Base-by-base conservation (phyloP, 805 yeast genomes). In the Citeromyces nyonsensis region DNA sequence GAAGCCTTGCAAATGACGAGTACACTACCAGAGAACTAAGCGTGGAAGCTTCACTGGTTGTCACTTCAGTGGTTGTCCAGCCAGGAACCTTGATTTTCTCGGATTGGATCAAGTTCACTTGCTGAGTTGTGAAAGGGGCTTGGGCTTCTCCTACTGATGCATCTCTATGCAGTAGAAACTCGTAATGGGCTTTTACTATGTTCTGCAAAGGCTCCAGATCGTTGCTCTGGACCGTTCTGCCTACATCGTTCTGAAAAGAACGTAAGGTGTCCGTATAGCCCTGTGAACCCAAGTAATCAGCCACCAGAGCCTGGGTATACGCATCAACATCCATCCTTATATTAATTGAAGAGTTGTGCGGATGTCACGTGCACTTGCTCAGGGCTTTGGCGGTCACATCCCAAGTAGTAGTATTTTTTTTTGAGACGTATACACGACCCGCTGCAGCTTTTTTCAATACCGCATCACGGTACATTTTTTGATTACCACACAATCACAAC, bases 201-300 rank as follows among this genome's bases (percentile, higher is more conserved):
- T 52, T 44, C 24, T 44, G 48, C 14, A 63, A 40, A 0, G 59
- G 40, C 37, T 59, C 66, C 15, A 51, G 59, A 1, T 41, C 20
- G 43, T 47, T 24, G 24, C 15, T 22, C 3, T 33, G 33, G 11
- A 61, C 47, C 4, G 57, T 51, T 28, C 37, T 48, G 8, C 69
- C 66, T 30, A 57, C 44, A 35, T 69, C 75, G 10, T 42, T 38
- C 39, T 72, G 66, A 31, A 76, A 67, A 3, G 54, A 43, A n/a
- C 49, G 44, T 10, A 75, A 48, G 0, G 86, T 68, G 1, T 52
- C 54, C 2, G 35, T 38, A 30, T 59, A 62, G 1, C 69, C 67
- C 20, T 69, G 59, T n/a, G 59, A 52, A 20, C 58, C 47, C n/a
- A 79, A 57, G 40, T 67, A 78, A 22, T 72, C 69, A 0, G 81